Conservation (phyloP, 1,139 yeast genomes). For the Nakaseomyces glabratus region DNA sequence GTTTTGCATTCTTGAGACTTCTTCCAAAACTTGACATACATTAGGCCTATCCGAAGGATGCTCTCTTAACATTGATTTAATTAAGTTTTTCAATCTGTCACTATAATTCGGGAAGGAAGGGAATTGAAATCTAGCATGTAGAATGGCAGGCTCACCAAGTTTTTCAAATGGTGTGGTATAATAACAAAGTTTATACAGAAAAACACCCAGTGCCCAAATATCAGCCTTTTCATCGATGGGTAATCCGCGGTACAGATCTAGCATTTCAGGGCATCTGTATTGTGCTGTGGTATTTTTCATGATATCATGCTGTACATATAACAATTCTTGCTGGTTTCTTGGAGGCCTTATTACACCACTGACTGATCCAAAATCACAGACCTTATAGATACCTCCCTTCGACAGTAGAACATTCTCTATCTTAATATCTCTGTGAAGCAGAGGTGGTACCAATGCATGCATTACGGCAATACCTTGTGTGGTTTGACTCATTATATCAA, state of each 20-base stretch:
- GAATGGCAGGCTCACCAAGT: slow-evolving; percentile 60
- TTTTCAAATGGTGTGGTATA: slow-evolving; percentile 75
- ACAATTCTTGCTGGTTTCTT: slow-evolving; percentile 51
- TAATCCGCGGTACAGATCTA: slow-evolving; percentile 55
- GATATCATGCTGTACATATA: slow-evolving; percentile 53
- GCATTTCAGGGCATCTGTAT: slow-evolving; percentile 75
- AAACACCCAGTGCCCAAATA: slow-evolving; percentile 77
- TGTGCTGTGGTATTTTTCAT: slow-evolving; percentile 75
- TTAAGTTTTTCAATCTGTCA: slow-evolving; percentile 47
- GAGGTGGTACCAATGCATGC: slow-evolving; percentile 48
- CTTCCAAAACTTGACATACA: slow-evolving; percentile 59
- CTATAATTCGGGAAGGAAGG: slow-evolving; percentile 42
- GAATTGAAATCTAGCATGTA: slow-evolving; percentile 58
- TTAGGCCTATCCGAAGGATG: slow-evolving; percentile 68
- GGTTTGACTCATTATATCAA: slow-evolving; percentile 59
- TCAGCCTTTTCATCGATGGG: slow-evolving; percentile 72
- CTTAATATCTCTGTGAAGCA: slow-evolving; percentile 69
- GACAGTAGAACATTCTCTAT: slow-evolving; percentile 68
- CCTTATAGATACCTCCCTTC: slow-evolving; percentile 46
- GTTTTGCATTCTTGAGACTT: slow-evolving; percentile 54
- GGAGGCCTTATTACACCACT: slow-evolving; percentile 57
- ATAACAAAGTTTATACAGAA: slow-evolving; percentile 64
- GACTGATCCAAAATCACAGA: slow-evolving; percentile 79
- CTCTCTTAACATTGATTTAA: slow-evolving; percentile 55
- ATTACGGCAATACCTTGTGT: slow-evolving; percentile 61